Percentiles rank a stretch among this genome's conserved stretches.
Evolutionary conservation across 192 early-diverging fungal genomes (phyloP).

Genomic region (Piromyces sp.): DNA sequence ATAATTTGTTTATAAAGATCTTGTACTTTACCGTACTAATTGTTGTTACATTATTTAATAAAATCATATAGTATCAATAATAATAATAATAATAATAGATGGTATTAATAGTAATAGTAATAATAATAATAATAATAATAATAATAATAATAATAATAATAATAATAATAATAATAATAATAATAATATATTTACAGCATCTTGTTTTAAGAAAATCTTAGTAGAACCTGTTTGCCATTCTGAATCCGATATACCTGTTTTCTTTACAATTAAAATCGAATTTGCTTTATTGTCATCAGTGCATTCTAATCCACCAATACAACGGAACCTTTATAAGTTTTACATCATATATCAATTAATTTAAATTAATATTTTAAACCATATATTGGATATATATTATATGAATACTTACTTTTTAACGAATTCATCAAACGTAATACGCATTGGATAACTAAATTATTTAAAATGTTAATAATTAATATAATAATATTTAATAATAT

Average conservation of each 20-base stretch:
- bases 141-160: background rate
- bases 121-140: too few relatives aligned
- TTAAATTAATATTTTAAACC: too few relatives aligned
- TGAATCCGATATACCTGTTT: conserved; percentile 5
- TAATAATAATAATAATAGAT: background rate
- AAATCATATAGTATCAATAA: too few relatives aligned
- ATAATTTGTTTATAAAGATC: conserved; percentile 10
- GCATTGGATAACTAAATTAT: conserved; percentile 6
- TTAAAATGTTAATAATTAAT: too few relatives aligned
- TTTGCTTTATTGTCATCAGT: background rate
- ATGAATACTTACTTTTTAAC: conserved; percentile 12
- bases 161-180: background rate
- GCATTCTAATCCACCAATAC: background rate
- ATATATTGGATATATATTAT: too few relatives aligned
- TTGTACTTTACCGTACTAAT: conserved; percentile 13
- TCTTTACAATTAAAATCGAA: conserved; percentile 2
- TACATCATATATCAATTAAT: too few relatives aligned
- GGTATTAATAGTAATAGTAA: too few relatives aligned
- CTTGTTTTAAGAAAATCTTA: conserved; percentile 25
- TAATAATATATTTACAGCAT: conserved; percentile 7
- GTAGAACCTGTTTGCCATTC: conserved; percentile 27
- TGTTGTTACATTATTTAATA: too few relatives aligned
- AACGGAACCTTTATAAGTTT: background rate
- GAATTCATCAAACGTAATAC: conserved; percentile 24
- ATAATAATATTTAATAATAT: too few relatives aligned